Percentiles rank a stretch among this genome's conserved stretches.
Evolutionary conservation across 2,329 filamentous ascomycete species (phyloP).

Genomic region (Penicillium sumatraense): DNA sequence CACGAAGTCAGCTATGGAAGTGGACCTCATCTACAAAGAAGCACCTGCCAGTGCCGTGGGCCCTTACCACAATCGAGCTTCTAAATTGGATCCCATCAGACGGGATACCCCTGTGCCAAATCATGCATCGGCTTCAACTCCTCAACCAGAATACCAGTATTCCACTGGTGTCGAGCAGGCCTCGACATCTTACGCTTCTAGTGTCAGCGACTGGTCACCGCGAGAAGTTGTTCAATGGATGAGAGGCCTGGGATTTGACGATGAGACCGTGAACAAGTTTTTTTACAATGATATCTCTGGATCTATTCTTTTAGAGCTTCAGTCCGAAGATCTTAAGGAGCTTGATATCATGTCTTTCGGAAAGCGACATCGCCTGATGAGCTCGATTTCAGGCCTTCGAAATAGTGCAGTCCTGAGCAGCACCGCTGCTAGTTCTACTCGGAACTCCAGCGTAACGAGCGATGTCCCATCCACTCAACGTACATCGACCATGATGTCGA

Average conservation of each 20-base stretch:
- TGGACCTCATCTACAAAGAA: not conserved
- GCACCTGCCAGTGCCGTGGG: constrained; percentile 9
- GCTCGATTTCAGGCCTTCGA: constrained; percentile 58
- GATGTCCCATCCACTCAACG: constrained; percentile 12
- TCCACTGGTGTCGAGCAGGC: not conserved
- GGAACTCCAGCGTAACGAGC: not conserved
- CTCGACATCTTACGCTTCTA: not conserved
- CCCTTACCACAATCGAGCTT: constrained; percentile 13
- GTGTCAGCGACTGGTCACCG: not conserved
- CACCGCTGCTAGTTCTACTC: constrained; percentile 9
- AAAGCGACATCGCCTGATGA: constrained; percentile 65
- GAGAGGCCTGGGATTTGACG: constrained; percentile 7
- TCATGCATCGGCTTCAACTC: not conserved
- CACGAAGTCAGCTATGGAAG: not conserved
- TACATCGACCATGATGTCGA: constrained; percentile 6
- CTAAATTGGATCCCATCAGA: constrained; percentile 18
- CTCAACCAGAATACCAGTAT: not conserved
- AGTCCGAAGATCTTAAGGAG: constrained; percentile 72
- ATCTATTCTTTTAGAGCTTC: constrained; percentile 82
- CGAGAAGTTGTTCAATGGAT: constrained; percentile 18
- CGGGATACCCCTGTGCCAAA: constrained; percentile 27
- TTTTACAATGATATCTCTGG: constrained; percentile 92
- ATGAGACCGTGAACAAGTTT: constrained; percentile 75
- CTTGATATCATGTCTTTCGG: constrained; percentile 67
- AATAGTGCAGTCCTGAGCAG: constrained; percentile 20